Base-by-base conservation (phyloP, 306 rosid species). In the Ochetophila trinervis region DNA sequence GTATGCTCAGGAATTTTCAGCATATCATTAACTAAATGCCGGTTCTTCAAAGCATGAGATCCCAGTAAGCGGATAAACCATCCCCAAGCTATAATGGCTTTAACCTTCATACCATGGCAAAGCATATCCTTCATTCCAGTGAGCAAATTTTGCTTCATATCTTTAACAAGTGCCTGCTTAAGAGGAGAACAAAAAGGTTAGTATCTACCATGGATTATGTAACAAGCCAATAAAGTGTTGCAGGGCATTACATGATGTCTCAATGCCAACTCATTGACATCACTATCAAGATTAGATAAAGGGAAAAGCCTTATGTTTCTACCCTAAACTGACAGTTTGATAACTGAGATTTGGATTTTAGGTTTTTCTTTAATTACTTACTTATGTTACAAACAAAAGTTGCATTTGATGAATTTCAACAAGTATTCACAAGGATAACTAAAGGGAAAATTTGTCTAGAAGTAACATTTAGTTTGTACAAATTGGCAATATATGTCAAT, bases 11-110 rank as follows among this genome's bases (percentile, higher is more conserved):
- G 95, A 74, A 86, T 83, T 73, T 91, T 91, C 67, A 86, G 89
- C 91, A 87, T 81, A 35, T 85, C 85, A 80, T 91, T 88, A 63
- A 85, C 70, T 71, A 87, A 82, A 66, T 75, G 82, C 58, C 84
- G 85, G 69, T 79, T 82, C 82, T 85, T 91, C 79, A 73, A 65
- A 62, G 90, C 89, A 63, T 80, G 79, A 71, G 84, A 78, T 60
- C 96, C 96, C 49, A 88, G 79, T 67, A 91, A 72, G 60, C 73
- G 79, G 78, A 88, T 77, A 82, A 85, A 91, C 95, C 95, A 91
- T 55, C 96, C 88, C 96, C 97, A 91, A 78, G 96, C 95, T 58
- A 55, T 86, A 81, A 87, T 77, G 45, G 89, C 68, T 65, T 76
- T 90, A 83, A 85, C 74, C 86, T 83, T 87, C 87, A 80, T 81